Base-by-base conservation (phyloP, 306 rosid species). In the Trichosanthes truncata region DNA sequence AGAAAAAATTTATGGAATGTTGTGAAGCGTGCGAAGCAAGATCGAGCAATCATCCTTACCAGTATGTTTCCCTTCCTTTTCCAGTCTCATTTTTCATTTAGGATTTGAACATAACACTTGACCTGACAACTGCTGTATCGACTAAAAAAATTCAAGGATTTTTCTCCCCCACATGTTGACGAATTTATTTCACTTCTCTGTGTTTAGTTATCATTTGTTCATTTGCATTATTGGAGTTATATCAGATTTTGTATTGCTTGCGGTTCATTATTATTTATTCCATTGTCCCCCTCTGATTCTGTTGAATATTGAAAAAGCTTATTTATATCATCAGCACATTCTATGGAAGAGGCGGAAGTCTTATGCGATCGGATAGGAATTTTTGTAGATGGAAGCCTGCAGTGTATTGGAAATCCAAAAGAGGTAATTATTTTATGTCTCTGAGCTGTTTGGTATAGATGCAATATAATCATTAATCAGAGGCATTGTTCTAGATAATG, bases 281-380 rank as follows among this genome's bases (percentile, higher is more conserved):
- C 63, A 55, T 55, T 20, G 0, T 51, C 29, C 35, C 33, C 57
- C 5, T 77, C 52, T 7, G 33, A 15, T 33, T 76, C 21, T 33
- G 12, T 33, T n/a, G 29, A 56, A 53, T n/a, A 77, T 31, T 56
- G 51, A 77, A n/a, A 2, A 38, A 77, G 2, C 56, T 59, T 12
- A 36, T 40, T 36, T 23, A 18, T 66, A 6, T 71, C 61, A 84
- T 82, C 93, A 92, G 97, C 97, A 48, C 97, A 94, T 87, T 94
- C 97, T 60, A 94, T 90, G 97, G 98, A 94, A 86, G 97, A 94
- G 86, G 97, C 97, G 49, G 97, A 94, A 81, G 92, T 87, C 56
- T 84, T 92, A 33, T 94, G 96, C 60, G 97, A 92, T 78, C 91
- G 96, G 78, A 63, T 92, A 66, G 97, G 97, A 83, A 89, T 92